Evolutionary conservation across 257 asterid species (phyloP).

Genomic region (Fraxinus americana): DNA sequence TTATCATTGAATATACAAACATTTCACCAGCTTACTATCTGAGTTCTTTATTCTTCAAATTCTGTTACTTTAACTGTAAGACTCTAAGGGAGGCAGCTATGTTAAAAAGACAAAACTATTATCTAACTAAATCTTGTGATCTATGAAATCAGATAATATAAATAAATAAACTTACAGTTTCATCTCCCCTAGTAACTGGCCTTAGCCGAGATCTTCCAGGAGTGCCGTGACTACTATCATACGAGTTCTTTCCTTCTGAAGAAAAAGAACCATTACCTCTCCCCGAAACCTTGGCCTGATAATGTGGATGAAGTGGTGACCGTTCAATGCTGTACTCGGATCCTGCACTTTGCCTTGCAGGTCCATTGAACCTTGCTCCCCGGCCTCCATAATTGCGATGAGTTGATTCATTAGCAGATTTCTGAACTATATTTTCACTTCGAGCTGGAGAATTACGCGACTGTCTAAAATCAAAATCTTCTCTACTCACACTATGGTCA

Average conservation of each 20-base stretch:
- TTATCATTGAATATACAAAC: no score
- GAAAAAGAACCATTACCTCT: constrained; percentile 54
- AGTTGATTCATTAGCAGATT: constrained; percentile 23
- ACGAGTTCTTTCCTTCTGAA: constrained; percentile 55
- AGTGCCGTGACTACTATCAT: constrained; percentile 55
- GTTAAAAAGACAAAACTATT: not conserved
- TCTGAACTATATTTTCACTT: constrained; percentile 11
- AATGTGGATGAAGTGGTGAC: constrained; percentile 68
- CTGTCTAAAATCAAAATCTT: constrained; percentile 30
- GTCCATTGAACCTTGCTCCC: constrained; percentile 27
- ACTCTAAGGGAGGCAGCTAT: not conserved
- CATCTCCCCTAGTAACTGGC: constrained; percentile 50
- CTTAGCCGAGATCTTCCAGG: constrained; percentile 52
- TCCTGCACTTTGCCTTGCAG: constrained; percentile 32
- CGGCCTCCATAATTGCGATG: constrained; percentile 29
- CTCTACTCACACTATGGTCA: constrained; percentile 30
- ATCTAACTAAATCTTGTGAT: not conserved
- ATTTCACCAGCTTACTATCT: no score
- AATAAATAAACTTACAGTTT: constrained; percentile 51
- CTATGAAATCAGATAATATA: not conserved
- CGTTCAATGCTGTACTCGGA: constrained; percentile 41
- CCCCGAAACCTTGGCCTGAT: constrained; percentile 52
- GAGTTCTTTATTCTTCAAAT: no score
- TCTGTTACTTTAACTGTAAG: no score
- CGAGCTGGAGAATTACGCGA: not conserved